A percentile compares a stretch with the other conserved stretches of the same genome.
These are phyloP conservation scores for Scedosporium dehoogii DNA, from an alignment of 2,329 filamentous ascomycete species.

Conservation along the genomic window DNA sequence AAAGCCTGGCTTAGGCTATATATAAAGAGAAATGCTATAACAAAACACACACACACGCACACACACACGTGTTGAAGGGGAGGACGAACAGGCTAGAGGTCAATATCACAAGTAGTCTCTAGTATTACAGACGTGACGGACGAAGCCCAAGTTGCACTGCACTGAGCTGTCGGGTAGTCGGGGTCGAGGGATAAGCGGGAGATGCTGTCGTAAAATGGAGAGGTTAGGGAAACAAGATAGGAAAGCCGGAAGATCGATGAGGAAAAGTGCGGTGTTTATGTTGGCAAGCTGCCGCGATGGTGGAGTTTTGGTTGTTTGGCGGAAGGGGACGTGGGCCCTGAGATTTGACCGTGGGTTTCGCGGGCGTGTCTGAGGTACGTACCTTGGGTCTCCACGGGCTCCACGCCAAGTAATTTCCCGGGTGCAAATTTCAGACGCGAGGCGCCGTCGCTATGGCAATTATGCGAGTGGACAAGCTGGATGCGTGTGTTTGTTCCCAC, in stretches of 20 bases:
- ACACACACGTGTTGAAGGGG: too few relatives aligned
- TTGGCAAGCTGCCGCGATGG: slow-evolving; percentile 10
- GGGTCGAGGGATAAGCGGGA: background rate
- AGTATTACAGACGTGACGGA: background rate
- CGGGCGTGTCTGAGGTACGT: slow-evolving; percentile 8
- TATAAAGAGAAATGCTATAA: too few relatives aligned
- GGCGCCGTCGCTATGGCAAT: background rate
- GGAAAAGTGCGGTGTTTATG: slow-evolving; percentile 9
- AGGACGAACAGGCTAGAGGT: too few relatives aligned
- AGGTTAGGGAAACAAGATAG: slow-evolving; percentile 16
- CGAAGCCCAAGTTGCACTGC: background rate
- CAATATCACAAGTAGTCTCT: background rate
- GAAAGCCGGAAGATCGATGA: background rate
- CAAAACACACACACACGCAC: too few relatives aligned
- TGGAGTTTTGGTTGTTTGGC: slow-evolving; percentile 8
- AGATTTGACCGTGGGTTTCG: slow-evolving; percentile 6
- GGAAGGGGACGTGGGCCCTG: slow-evolving; percentile 4
- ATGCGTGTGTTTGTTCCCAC: background rate
- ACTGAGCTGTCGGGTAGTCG: background rate
- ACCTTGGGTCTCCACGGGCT: slow-evolving; percentile 3
- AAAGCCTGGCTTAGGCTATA: too few relatives aligned
- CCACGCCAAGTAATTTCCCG: background rate
- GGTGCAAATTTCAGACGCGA: slow-evolving; percentile 1
- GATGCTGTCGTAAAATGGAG: slow-evolving; percentile 18
- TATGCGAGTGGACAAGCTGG: too few relatives aligned